phyloP scores from a whole-genome alignment of 2,329 filamentous ascomycete genomes.

The Phaeophleospora eucalypticola region DNA sequence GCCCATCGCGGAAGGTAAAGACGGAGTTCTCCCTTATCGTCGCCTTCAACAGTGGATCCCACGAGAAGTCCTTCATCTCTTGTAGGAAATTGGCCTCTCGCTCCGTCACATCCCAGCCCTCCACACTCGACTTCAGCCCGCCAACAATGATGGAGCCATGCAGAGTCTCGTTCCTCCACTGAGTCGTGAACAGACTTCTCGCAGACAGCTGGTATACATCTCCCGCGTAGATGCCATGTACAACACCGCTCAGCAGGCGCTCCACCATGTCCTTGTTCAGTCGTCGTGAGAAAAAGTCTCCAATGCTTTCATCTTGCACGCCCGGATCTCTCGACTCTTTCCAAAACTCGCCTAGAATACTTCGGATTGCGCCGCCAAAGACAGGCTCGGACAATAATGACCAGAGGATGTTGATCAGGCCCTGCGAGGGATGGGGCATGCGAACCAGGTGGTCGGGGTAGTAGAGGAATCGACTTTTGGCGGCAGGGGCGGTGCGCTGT shows the following conservation, averaged over 20 bases:
- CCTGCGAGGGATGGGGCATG: constrained; percentile 49
- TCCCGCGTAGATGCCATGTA: constrained; percentile 91
- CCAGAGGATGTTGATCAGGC: constrained; percentile 24
- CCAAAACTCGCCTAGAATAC: constrained; percentile 35
- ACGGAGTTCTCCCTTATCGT: constrained; percentile 36
- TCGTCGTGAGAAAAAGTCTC: constrained; percentile 57
- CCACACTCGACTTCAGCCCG: constrained; percentile 25
- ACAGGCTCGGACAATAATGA: constrained; percentile 49
- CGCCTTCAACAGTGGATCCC: constrained; percentile 32
- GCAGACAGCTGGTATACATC: constrained; percentile 78
- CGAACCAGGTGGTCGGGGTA: constrained; percentile 77
- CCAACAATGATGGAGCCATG: constrained; percentile 38
- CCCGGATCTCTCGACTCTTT: constrained; percentile 28
- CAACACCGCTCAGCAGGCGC: constrained; percentile 68
- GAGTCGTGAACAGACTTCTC: constrained; percentile 55
- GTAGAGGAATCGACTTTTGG: constrained; percentile 73
- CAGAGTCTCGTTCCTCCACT: constrained; percentile 48
- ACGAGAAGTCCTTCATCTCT: constrained; percentile 31
- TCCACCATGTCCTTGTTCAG: constrained; percentile 57
- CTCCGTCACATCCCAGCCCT: constrained; percentile 36
- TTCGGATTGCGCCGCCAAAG: constrained; percentile 46
- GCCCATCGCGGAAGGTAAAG: constrained; percentile 44
- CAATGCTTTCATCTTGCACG: constrained; percentile 66
- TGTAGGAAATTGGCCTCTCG: constrained; percentile 30
- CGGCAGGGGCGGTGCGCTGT: constrained; percentile 47